Base-by-base conservation (phyloP, 805 yeast genomes). In the Dipodascus geniculatus region DNA sequence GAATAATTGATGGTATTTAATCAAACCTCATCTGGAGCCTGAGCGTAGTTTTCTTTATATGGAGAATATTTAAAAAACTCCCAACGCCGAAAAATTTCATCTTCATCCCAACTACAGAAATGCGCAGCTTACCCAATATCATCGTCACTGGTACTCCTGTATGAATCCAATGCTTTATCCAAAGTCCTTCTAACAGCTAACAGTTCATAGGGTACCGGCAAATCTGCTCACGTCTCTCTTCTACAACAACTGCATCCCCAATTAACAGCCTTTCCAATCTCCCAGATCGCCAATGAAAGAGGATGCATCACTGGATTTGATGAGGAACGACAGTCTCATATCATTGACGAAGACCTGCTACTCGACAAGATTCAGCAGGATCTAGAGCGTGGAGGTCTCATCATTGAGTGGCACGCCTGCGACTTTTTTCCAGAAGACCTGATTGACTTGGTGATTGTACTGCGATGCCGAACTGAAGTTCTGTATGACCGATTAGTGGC, bases 331-430 rank as follows among this genome's bases (percentile, higher is more conserved):
- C 88, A 91, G 62, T 80, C 95, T 1, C 79, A 83, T 51, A 87
- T 91, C 44, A 96, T 91, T 3, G 96, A 93, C 69, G 99, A 91
- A 63, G 98, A 93, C 64, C 83, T 81, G 60, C 72, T 91, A 14
- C 69, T 89, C 55, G 98, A 93, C 66, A 79, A 79, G 22, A 68
- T 93, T 51, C 96, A 90, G 66, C 82, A 83, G 3, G 77, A 83
- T 42, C 72, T 90, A 50, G 84, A 83, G 52, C 73, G 80, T 58
- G 99, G 99, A n/a, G 96, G 95, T 1, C 74, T 77, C n/a, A 73
- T 93, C 6, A 75, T 93, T 11, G 99, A 93, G 68, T 93, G 99
- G 99, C 99, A 93, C 66, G 93, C 91, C 48, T 88, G 96, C 69
- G 99, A 93, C 63, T 79, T 87, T 20, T 91, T 93, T 65, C 98